A percentile compares a stretch with the other conserved stretches of the same genome.
These are phyloP conservation scores for Vanderwaltozyma verrucispora DNA, from an alignment of 805 yeast species.

Conservation along the genomic window DNA sequence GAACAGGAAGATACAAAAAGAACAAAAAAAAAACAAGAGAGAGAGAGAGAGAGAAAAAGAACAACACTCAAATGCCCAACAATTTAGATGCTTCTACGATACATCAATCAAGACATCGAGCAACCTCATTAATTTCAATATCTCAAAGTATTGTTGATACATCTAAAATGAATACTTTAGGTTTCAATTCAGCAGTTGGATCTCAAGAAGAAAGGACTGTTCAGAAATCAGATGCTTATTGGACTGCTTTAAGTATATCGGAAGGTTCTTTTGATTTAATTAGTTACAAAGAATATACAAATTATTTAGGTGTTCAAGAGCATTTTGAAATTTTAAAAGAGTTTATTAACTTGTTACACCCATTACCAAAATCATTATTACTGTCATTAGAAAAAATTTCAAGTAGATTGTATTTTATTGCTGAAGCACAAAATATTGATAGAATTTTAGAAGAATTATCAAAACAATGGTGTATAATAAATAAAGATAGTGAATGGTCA, in stretches of 20 bases:
- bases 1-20: too few relatives aligned
- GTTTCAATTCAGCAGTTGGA: too few relatives aligned
- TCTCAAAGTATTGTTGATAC: neutral
- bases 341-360: constrained; percentile 32
- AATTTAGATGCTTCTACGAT: neutral
- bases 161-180: neutral
- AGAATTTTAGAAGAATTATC: constrained; percentile 61
- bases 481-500: constrained; percentile 37
- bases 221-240: neutral
- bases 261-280: constrained; percentile 23
- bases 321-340: constrained; percentile 24
- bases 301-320: constrained; percentile 30
- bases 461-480: constrained; percentile 44
- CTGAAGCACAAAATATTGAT: constrained; percentile 77
- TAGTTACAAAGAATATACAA: constrained; percentile 35
- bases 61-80: neutral
- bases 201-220: too few relatives aligned
- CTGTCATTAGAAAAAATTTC: constrained; percentile 51
- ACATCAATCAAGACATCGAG: neutral
- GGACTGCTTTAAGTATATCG: constrained; percentile 27
- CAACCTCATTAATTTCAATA: neutral
- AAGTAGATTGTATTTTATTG: constrained; percentile 57
- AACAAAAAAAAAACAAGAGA: too few relatives aligned
- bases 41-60: too few relatives aligned
- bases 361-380: constrained; percentile 42